Base-by-base conservation (phyloP, 148 eudicot genomes). In the Arctostaphylos glauca region DNA sequence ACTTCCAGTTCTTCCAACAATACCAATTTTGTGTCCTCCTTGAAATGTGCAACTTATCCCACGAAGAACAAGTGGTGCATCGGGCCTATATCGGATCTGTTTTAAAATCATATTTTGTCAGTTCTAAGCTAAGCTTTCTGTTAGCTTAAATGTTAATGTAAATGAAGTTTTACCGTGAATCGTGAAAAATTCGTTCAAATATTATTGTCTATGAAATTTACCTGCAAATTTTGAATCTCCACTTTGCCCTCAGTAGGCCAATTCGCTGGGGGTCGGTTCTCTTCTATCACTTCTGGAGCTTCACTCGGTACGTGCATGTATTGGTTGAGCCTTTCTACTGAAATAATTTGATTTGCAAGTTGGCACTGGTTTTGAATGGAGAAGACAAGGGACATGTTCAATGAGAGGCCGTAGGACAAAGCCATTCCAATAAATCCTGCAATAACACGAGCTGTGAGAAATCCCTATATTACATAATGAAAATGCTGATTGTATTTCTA, bases 361-460 rank as follows among this genome's bases (percentile, higher is more conserved):
- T 83, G 86, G 88, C 99, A 96, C 81, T 96, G 98, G 82, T 90
- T 85, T 89, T 96, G 96, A 71, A 96, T 94, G 12, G 98, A 93
- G 41, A 76, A 72, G 77, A 94, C 98, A 84, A 96, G 80, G 49
- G 94, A 84, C 87, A 83, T 87, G 85, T 94, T 96, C 67, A 96
- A 86, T 9, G 98, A 91, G 64, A 96, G 97, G 77, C 99, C 99
- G 68, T 96, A 96, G 64, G 99, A 96, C 80, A 96, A 80, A 48
- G 98, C 97, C 98, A 96, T 94, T 80, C 99, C 99, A 52, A 96
- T 91, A 80, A 94, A 94, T 81, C 99, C 99, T 96, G 94, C 88
- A 87, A 77, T 31, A 25, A 46, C 19, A 38, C 6, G 5, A 74
- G 68, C 25, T 9, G 16, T 41, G 50, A 79, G 44, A 58, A 55